A percentile compares a stretch with the other conserved stretches of the same genome.
These are phyloP conservation scores for Coriaria nepalensis DNA, from an alignment of 306 rosid species.

Conservation along the genomic window DNA sequence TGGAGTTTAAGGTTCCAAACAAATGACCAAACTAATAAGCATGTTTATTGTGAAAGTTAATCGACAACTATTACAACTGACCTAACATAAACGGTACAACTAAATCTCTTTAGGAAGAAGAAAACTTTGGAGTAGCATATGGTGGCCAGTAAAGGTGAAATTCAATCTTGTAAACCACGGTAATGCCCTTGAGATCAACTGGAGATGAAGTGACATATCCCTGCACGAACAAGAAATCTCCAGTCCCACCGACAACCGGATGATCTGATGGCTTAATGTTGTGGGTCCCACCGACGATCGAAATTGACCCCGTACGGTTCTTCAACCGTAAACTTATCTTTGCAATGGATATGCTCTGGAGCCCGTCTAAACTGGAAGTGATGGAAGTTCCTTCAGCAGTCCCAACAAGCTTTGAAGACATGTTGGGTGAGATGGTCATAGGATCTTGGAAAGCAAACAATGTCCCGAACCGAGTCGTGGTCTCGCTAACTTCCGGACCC, in stretches of 20 bases:
- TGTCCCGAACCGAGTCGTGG: slow-evolving; percentile 57
- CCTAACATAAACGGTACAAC: too few relatives aligned
- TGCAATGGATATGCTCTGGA: slow-evolving; percentile 44
- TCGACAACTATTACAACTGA: too few relatives aligned
- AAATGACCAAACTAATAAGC: too few relatives aligned
- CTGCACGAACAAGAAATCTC: slow-evolving; percentile 59
- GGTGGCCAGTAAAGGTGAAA: slow-evolving; percentile 87
- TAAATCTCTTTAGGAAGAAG: slow-evolving; percentile 8
- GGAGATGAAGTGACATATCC: slow-evolving; percentile 62
- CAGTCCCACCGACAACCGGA: slow-evolving; percentile 71
- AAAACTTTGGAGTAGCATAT: slow-evolving; percentile 27
- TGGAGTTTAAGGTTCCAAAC: too few relatives aligned
- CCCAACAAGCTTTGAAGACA: slow-evolving; percentile 42
- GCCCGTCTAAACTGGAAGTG: slow-evolving; percentile 58
- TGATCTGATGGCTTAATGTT: slow-evolving; percentile 34
- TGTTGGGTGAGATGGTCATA: slow-evolving; percentile 27
- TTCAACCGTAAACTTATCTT: slow-evolving; percentile 41
- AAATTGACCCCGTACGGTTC: slow-evolving; percentile 39
- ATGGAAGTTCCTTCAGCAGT: slow-evolving; percentile 50
- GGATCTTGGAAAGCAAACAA: slow-evolving; percentile 51
- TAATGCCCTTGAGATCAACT: slow-evolving; percentile 26
- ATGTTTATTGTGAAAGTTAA: too few relatives aligned
- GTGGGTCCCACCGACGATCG: slow-evolving; percentile 47
- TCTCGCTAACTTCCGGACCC: slow-evolving; percentile 24
- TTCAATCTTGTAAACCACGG: slow-evolving; percentile 40